phyloP scores from a whole-genome alignment of 495 filamentous ascomycete genomes.

The Pseudevernia furfuracea region DNA sequence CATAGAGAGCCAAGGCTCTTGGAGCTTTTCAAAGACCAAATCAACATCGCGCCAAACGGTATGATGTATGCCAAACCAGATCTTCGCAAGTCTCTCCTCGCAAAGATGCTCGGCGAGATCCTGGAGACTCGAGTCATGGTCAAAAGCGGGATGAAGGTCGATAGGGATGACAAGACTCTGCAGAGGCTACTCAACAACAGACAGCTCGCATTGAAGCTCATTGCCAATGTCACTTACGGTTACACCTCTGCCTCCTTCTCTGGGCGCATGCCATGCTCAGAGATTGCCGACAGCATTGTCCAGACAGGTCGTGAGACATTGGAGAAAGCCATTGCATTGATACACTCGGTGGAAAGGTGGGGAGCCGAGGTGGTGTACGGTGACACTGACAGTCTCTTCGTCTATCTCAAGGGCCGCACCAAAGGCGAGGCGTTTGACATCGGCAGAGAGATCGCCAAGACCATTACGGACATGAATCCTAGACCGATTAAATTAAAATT shows the following conservation, averaged over 20 bases:
- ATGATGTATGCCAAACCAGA: slow-evolving; percentile 87
- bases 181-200: slow-evolving; percentile 88
- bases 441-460: slow-evolving; percentile 84
- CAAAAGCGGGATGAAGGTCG: slow-evolving; percentile 90
- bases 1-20: slow-evolving; percentile 64
- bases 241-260: slow-evolving; percentile 96
- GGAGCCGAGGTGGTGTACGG: slow-evolving; percentile 95
- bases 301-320: slow-evolving; percentile 91
- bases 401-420: slow-evolving; percentile 80
- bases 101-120: slow-evolving; percentile 95
- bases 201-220: slow-evolving; percentile 91
- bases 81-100: slow-evolving; percentile 81
- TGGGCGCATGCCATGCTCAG: slow-evolving; percentile 92
- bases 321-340: slow-evolving; percentile 86
- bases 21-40: slow-evolving; percentile 70
- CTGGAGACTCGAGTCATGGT: slow-evolving; percentile 97
- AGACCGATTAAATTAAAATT: slow-evolving; percentile 93
- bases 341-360: slow-evolving; percentile 82
- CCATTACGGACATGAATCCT: slow-evolving; percentile 84
- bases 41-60: slow-evolving; percentile 93
- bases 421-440: slow-evolving; percentile 85
- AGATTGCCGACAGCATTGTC: slow-evolving; percentile 97
- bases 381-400: slow-evolving; percentile 94
- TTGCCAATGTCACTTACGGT: slow-evolving; percentile 96
- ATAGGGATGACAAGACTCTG: slow-evolving; percentile 81